Conservation (phyloP, 306 rosid species). For the Canavalia gladiata region DNA sequence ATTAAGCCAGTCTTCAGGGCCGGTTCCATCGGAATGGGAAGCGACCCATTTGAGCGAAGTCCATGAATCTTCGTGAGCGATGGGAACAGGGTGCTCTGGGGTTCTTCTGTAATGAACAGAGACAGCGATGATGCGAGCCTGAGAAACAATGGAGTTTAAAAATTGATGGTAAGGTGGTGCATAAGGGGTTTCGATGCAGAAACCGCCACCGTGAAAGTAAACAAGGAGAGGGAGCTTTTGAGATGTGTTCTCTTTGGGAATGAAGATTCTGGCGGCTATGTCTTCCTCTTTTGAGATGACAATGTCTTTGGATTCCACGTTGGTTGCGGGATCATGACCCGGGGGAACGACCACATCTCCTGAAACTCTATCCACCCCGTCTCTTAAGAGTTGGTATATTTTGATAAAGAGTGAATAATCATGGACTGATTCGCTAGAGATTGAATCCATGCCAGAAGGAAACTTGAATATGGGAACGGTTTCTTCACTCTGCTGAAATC, state of each 20-base stretch:
- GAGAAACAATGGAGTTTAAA: conserved; percentile 50
- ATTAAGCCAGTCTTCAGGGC: conserved; percentile 68
- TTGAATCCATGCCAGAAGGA: too few relatives aligned
- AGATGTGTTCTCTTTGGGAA: conserved; percentile 50
- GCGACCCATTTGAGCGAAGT: conserved; percentile 62
- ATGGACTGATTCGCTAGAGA: too few relatives aligned
- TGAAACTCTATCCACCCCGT: too few relatives aligned
- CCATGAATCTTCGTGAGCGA: conserved; percentile 69
- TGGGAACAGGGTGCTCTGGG: conserved; percentile 69
- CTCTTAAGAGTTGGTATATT: too few relatives aligned
- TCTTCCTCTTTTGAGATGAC: conserved; percentile 57
- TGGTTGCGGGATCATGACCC: conserved; percentile 42
- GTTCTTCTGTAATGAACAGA: conserved; percentile 71
- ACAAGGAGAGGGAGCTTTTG: conserved; percentile 70
- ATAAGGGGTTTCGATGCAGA: conserved; percentile 61
- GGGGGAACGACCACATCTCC: too few relatives aligned
- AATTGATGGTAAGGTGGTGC: conserved; percentile 61
- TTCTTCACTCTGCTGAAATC: too few relatives aligned
- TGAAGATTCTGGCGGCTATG: conserved; percentile 64
- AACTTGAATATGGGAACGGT: too few relatives aligned
- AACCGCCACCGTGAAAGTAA: conserved; percentile 80
- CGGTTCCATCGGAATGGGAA: conserved; percentile 51
- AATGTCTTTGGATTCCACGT: conserved; percentile 66
- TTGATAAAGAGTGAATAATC: too few relatives aligned
- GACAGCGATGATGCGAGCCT: conserved; percentile 55